phyloP scores from a whole-genome alignment of 202 grass and related monocot genomes.

The Miscanthus sacchariflorus region DNA sequence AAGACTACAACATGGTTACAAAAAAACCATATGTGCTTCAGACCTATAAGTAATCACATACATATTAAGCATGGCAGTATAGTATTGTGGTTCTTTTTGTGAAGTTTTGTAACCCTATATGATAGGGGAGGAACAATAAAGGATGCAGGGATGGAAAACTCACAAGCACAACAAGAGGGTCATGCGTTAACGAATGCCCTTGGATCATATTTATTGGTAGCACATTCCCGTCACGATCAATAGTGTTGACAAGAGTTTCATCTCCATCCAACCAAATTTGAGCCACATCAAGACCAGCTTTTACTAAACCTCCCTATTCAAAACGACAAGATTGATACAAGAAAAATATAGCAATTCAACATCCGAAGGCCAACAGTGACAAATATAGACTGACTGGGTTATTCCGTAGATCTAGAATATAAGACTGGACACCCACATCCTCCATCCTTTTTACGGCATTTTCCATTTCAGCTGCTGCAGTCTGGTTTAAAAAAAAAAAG shows the following conservation, averaged over 20 bases:
- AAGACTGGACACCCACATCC: constrained; percentile 81
- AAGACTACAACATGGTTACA: constrained; percentile 9
- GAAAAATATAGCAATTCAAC: not conserved
- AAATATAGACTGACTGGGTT: constrained; percentile 72
- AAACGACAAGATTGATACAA: constrained; percentile 31
- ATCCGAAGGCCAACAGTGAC: not conserved
- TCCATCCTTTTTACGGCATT: constrained; percentile 90
- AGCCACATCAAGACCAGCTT: constrained; percentile 92
- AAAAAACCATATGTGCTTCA: not conserved
- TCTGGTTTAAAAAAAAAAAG: constrained; percentile 66
- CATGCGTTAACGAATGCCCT: constrained; percentile 89
- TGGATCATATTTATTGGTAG: constrained; percentile 85
- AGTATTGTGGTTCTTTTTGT: not conserved
- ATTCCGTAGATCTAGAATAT: constrained; percentile 93
- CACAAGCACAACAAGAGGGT: constrained; percentile 94
- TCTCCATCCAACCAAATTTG: constrained; percentile 98
- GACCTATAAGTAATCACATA: not conserved
- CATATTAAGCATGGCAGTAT: not conserved
- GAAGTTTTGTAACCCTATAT: not conserved
- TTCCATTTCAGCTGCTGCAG: constrained; percentile 93
- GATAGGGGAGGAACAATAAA: not conserved
- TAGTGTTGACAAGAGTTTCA: constrained; percentile 92
- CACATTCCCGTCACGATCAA: constrained; percentile 86
- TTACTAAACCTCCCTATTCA: constrained; percentile 86
- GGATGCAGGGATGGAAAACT: constrained; percentile 31